Evolutionary conservation across 805 yeast species (phyloP).

Genomic region (Yueomyces sp.): DNA sequence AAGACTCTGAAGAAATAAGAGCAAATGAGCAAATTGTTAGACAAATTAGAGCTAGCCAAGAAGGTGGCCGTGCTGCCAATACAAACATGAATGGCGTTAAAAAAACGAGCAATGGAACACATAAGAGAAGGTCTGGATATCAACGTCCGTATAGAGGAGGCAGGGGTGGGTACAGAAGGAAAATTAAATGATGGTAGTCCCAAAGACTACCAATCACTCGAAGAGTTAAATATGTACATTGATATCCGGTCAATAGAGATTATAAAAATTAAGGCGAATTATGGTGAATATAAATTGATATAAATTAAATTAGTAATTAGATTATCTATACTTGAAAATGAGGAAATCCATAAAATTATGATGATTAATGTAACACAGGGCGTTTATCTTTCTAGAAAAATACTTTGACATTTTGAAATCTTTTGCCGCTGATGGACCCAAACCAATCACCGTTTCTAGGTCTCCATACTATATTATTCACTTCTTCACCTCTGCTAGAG

Average conservation of each 20-base stretch:
- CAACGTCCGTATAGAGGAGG: constrained; percentile 3
- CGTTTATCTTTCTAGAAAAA: neutral
- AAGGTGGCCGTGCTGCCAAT: neutral
- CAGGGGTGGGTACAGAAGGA: constrained; percentile 1
- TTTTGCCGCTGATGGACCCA: constrained; percentile 36
- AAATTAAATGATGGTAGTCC: neutral
- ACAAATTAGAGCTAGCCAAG: constrained; percentile 10
- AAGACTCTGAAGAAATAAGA: constrained; percentile 5
- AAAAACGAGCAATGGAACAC: no score
- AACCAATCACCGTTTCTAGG: constrained; percentile 59
- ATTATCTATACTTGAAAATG: no score
- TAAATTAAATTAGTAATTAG: no score
- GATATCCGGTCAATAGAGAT: no score
- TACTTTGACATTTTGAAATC: constrained; percentile 23
- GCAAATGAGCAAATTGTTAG: constrained; percentile 11
- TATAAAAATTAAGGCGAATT: no score
- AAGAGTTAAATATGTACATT: no score
- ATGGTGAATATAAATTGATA: no score
- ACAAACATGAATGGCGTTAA: neutral
- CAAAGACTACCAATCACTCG: neutral
- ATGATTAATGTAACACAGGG: no score
- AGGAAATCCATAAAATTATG: no score
- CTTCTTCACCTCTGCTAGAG: constrained; percentile 47
- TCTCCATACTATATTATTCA: constrained; percentile 68
- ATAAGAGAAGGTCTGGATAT: constrained; percentile 1